Evolutionary conservation across 2,329 filamentous ascomycete genomes (phyloP).

Genomic region (Xylaria sp.): DNA sequence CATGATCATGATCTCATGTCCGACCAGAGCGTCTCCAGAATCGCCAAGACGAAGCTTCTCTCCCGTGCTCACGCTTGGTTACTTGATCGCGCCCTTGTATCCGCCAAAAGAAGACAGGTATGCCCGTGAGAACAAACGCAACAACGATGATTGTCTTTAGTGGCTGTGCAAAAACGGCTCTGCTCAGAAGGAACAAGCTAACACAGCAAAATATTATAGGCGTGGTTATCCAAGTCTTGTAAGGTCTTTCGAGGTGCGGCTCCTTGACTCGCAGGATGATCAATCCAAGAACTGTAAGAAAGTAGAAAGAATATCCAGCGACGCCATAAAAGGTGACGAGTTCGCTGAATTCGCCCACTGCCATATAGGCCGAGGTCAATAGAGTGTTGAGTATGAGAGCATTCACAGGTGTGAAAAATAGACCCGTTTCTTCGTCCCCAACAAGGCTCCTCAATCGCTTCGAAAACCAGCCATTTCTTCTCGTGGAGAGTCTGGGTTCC

Average conservation of each 20-base stretch:
- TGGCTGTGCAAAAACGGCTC: slow-evolving; percentile 90
- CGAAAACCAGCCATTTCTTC: slow-evolving; percentile 65
- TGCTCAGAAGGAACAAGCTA: slow-evolving; percentile 86
- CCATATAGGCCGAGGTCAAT: slow-evolving; percentile 80
- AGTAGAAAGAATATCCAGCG: slow-evolving; percentile 97
- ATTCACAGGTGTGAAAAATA: slow-evolving; percentile 95
- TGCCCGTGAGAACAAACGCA: slow-evolving; percentile 81
- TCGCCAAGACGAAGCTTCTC: slow-evolving; percentile 62
- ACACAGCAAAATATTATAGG: slow-evolving; percentile 99
- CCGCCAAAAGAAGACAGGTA: slow-evolving; percentile 90
- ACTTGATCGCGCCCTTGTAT: slow-evolving; percentile 72
- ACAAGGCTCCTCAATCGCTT: slow-evolving; percentile 70
- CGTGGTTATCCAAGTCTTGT: slow-evolving; percentile 95
- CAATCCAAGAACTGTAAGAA: slow-evolving; percentile 90
- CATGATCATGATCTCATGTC: slow-evolving; percentile 41
- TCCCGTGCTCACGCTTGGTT: slow-evolving; percentile 54
- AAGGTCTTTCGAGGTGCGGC: slow-evolving; percentile 87
- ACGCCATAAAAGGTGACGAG: slow-evolving; percentile 97
- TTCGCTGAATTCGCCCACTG: slow-evolving; percentile 89
- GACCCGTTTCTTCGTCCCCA: slow-evolving; percentile 79
- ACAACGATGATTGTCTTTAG: slow-evolving; percentile 89
- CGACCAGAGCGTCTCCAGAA: slow-evolving; percentile 64
- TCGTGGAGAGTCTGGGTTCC: slow-evolving; percentile 55
- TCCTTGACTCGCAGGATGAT: slow-evolving; percentile 90
- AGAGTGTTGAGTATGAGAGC: slow-evolving; percentile 84